Evolutionary conservation across 2,329 filamentous ascomycete genomes (phyloP).

Genomic region (Diplodia mutila): DNA sequence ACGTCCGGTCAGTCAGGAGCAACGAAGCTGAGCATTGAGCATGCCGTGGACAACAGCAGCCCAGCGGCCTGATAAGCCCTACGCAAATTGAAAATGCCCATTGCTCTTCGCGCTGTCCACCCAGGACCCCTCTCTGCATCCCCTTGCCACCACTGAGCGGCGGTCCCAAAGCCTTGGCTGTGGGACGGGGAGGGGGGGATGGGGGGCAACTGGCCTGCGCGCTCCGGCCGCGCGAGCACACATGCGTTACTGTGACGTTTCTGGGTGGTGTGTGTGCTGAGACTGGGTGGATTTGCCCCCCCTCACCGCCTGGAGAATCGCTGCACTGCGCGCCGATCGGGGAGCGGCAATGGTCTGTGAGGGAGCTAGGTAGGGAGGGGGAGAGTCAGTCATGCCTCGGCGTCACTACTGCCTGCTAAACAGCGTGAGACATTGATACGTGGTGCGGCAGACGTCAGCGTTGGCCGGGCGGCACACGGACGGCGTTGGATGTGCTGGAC

Average conservation of each 20-base stretch:
- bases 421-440: constrained; percentile 18
- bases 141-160: constrained; percentile 4
- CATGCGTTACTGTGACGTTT: constrained; percentile 1
- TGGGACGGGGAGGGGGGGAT: not conserved
- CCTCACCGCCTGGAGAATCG: constrained; percentile 4
- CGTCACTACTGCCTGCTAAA: not conserved
- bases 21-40: constrained; percentile 3
- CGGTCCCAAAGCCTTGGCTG: constrained; percentile 13
- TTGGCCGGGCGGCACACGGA: constrained; percentile 10
- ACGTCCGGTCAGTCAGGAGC: not conserved
- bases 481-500: not conserved
- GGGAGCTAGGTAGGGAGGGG: not conserved
- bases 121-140: not conserved
- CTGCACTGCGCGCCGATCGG: constrained; percentile 8
- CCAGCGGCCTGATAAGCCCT: constrained; percentile 13
- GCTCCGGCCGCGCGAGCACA: not conserved
- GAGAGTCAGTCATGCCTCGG: constrained; percentile 14
- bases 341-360: not conserved
- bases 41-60: constrained; percentile 7
- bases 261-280: not conserved
- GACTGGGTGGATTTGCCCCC: not conserved
- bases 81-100: constrained; percentile 13
- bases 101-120: constrained; percentile 6
- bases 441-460: constrained; percentile 14
- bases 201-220: constrained; percentile 11